These are phyloP conservation scores for Boletellus ananiceps DNA, from an alignment of 768 basidiomycete genomes.

Conservation along the genomic window DNA sequence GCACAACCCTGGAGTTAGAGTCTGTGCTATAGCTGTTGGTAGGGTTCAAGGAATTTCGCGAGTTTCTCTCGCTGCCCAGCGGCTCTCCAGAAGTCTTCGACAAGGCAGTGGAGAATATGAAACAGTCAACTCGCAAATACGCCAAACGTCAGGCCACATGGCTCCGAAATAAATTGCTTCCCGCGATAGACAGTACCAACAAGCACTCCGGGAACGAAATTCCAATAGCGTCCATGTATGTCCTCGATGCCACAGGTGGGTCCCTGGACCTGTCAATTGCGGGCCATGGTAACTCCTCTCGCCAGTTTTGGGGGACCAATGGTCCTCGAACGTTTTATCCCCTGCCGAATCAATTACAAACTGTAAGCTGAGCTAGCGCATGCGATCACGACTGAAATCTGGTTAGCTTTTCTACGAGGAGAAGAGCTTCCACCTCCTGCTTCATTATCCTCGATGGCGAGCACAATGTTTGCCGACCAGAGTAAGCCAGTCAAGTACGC, in stretches of 20 bases:
- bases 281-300: slow-evolving; percentile 1
- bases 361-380: slow-evolving; percentile 32
- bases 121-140: slow-evolving; percentile 83
- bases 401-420: slow-evolving; percentile 48
- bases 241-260: slow-evolving; percentile 68
- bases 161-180: slow-evolving; percentile 87
- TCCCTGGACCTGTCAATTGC: neutral
- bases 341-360: slow-evolving; percentile 47
- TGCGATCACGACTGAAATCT: slow-evolving; percentile 1
- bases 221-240: slow-evolving; percentile 42
- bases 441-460: slow-evolving; percentile 51
- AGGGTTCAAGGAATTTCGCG: slow-evolving; percentile 92
- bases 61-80: slow-evolving; percentile 49
- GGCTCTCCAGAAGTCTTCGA: slow-evolving; percentile 41
- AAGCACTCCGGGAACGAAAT: slow-evolving; percentile 22
- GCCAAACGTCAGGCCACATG: slow-evolving; percentile 89
- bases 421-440: slow-evolving; percentile 51
- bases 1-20: slow-evolving; percentile 5
- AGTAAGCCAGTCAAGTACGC: slow-evolving; percentile 46
- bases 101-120: slow-evolving; percentile 72
- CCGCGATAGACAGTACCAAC: slow-evolving; percentile 54
- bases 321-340: slow-evolving; percentile 53
- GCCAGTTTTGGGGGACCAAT: slow-evolving; percentile 50
- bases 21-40: slow-evolving; percentile 8
- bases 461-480: slow-evolving; percentile 44